phyloP scores from a whole-genome alignment of 228 moss, liverwort and hornwort species.

The Sphagnum fallax region DNA sequence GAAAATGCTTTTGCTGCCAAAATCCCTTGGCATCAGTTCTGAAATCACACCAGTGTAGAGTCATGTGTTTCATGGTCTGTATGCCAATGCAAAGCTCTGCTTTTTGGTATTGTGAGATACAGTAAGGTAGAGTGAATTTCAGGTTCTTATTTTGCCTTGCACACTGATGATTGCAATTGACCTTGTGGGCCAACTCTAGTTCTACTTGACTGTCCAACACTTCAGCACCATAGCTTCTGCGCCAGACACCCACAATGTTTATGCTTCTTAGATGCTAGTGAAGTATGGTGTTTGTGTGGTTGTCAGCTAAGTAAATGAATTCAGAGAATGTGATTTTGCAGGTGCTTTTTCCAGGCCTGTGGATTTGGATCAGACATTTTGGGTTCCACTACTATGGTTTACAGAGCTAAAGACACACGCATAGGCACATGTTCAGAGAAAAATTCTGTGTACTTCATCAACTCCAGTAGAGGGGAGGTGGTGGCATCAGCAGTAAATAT shows the following conservation, averaged over 20 bases:
- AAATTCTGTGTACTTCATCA: too few species aligned
- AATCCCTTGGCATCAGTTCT: neutral
- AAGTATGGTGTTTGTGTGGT: neutral
- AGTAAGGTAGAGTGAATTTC: neutral
- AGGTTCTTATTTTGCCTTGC: neutral
- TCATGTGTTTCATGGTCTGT: neutral
- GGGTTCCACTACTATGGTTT: constrained; percentile 58
- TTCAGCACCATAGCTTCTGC: neutral
- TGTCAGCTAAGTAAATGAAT: neutral
- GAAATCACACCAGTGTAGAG: neutral
- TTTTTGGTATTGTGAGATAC: too few species aligned
- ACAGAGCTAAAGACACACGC: constrained; percentile 13
- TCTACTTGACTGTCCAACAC: neutral
- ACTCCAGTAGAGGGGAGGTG: too few species aligned
- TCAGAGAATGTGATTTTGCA: neutral
- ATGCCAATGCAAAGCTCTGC: too few species aligned
- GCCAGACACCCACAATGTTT: neutral
- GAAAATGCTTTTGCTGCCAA: neutral
- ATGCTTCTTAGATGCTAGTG: neutral
- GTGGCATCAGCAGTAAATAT: too few species aligned
- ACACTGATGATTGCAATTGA: neutral
- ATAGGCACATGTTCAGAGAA: neutral
- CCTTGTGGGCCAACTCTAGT: neutral
- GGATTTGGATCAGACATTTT: constrained; percentile 45
- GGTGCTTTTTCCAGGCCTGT: constrained; percentile 36